These are phyloP conservation scores for Schizosaccharomyces osmophilus DNA, from an alignment of 805 yeast species.

Conservation along the genomic window DNA sequence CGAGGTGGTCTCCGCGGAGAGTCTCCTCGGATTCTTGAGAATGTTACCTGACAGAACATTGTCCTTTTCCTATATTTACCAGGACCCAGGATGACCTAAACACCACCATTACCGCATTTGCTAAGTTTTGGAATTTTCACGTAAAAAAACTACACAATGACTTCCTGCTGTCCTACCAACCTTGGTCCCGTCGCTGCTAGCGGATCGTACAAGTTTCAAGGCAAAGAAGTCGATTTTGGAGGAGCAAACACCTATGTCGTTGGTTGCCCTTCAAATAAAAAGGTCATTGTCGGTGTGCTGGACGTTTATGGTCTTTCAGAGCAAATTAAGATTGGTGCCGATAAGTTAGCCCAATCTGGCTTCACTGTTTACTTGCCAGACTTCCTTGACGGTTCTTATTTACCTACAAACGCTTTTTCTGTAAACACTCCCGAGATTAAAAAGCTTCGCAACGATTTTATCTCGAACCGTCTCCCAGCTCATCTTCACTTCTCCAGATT, in stretches of 20 bases:
- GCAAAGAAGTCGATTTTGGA: background rate
- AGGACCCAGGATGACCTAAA: too few species aligned
- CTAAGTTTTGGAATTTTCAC: too few species aligned
- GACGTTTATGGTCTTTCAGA: conserved; percentile 7
- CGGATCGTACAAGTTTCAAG: background rate
- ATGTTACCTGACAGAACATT: too few species aligned
- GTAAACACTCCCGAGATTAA: background rate
- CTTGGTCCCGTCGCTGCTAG: background rate
- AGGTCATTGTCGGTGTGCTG: background rate
- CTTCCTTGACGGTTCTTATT: conserved; percentile 6
- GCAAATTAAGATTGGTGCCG: conserved; percentile 8
- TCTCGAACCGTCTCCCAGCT: background rate
- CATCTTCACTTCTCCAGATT: background rate
- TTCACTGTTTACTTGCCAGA: conserved; percentile 8
- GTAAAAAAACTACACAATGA: background rate
- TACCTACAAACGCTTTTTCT: background rate
- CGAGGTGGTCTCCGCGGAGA: too few species aligned
- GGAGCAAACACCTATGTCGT: background rate
- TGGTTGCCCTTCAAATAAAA: background rate
- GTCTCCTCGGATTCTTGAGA: too few species aligned
- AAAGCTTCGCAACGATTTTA: background rate
- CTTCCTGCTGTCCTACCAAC: background rate
- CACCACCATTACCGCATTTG: too few species aligned
- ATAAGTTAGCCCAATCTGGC: conserved; percentile 6
- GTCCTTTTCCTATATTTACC: too few species aligned